phyloP scores from a whole-genome alignment of 257 asterid species.

The Solanum piurae region DNA sequence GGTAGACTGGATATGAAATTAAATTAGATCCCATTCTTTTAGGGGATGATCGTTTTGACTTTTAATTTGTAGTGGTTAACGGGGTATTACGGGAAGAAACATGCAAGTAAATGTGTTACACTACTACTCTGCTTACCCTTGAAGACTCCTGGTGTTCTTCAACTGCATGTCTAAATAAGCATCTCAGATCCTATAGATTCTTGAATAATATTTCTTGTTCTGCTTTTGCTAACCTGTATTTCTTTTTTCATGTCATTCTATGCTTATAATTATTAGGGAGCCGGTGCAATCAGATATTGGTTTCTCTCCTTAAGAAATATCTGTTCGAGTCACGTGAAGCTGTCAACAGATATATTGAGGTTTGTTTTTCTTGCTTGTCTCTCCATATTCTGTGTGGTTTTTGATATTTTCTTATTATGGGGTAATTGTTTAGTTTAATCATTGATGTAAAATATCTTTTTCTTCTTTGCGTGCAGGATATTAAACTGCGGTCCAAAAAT shows the following conservation, averaged over 20 bases:
- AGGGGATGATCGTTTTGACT: not conserved
- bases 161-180: not conserved
- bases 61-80: not conserved
- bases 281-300: slow-evolving; percentile 44
- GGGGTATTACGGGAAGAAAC: not conserved
- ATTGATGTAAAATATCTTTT: not conserved
- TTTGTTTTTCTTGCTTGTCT: slow-evolving; percentile 3
- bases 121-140: not conserved
- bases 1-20: not conserved
- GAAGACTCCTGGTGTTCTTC: not conserved
- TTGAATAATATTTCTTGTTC: not conserved
- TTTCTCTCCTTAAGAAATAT: slow-evolving; percentile 47
- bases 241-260: not conserved
- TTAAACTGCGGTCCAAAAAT: slow-evolving; percentile 38
- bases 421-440: not conserved
- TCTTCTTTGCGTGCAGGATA: slow-evolving; percentile 15
- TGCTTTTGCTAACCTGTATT: not conserved
- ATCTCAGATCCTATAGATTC: not conserved
- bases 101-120: not conserved
- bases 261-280: slow-evolving; percentile 27
- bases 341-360: slow-evolving; percentile 53
- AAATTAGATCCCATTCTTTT: not conserved
- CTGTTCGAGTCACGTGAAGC: slow-evolving; percentile 63
- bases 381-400: not conserved
- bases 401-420: not conserved